Evolutionary conservation across 306 rosid genomes (phyloP), one percentile per base, ranked within the genome.

Genomic region (Pachyrhizus erosus): DNA sequence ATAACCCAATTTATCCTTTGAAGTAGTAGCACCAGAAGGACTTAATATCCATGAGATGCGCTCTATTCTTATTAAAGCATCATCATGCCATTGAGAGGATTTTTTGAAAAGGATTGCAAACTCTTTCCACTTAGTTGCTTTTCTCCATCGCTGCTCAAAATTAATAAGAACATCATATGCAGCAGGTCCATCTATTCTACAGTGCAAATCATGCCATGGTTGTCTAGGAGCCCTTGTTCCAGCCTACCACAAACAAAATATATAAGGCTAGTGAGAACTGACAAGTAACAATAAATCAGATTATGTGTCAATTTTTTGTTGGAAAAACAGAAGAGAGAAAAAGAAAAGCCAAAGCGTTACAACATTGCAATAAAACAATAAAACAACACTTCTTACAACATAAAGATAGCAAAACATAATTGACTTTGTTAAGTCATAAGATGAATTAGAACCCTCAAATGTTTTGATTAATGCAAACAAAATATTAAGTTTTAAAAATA

Each of bases 171-270:
- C 85, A 86, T 96, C 99, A 60, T 93, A 96, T 33, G 99, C 99
- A 79, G 98, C 97, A 75, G 97, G 97, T 67, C 98, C 99, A 15
- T 96, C 98, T 71, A 96, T 87, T 89, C 91, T 90, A 88, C 97
- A 86, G 83, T 96, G 99, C 89, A 89, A 85, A 85, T 96, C 99
- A 87, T 96, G 99, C 99, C 99, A 96, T 29, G 99, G 99, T 88
- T 96, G 84, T 87, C 99, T 86, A 54, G 99, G 99, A 83, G 83
- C 91, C 86, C 80, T 92, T 52, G 85, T 80, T 83, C 94, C 97
- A 88, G 92, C 77, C 99, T 96, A 83, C 69, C 60, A 60, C 49
- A 82, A 70, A 72, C 54, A 84, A 54, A 65, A 76, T 80, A 70
- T 27, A 73, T 33, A 51, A 80, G 66, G 46, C 43, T 33, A 18